Evolutionary conservation across 345 rosid genomes (phyloP).

Genomic region (Aurinia saxatilis): DNA sequence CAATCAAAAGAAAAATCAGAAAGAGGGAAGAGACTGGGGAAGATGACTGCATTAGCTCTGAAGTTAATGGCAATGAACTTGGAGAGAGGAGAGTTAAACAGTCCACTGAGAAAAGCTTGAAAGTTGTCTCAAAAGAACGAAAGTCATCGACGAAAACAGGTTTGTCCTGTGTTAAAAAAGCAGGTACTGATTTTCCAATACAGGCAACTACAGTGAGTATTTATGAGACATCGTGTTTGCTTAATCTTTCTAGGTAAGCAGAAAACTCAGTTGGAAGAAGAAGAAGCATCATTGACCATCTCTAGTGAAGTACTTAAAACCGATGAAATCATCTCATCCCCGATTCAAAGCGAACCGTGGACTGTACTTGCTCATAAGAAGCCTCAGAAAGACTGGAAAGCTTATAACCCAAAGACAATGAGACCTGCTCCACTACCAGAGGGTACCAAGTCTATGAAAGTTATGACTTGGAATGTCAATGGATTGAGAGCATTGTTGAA

Average conservation of each 20-base stretch:
- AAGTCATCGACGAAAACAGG: conserved; percentile 32
- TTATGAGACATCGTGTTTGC: not conserved
- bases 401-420: conserved; percentile 78
- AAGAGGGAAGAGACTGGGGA: conserved; percentile 22
- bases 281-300: conserved; percentile 26
- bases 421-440: conserved; percentile 49
- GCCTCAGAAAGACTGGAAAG: conserved; percentile 79
- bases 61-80: conserved; percentile 28
- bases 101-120: conserved; percentile 8
- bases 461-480: conserved; percentile 96
- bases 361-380: conserved; percentile 80
- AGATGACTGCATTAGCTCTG: conserved; percentile 24
- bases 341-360: conserved; percentile 67
- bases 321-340: conserved; percentile 14
- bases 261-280: conserved; percentile 23
- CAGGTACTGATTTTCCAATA: not conserved
- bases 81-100: conserved; percentile 38
- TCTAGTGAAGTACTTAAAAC: conserved; percentile 20
- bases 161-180: conserved; percentile 29
- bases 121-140: conserved; percentile 21
- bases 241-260: conserved; percentile 32
- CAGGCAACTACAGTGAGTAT: not conserved
- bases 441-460: conserved; percentile 45
- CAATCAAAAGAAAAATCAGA: conserved; percentile 26
- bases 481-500: conserved; percentile 81